phyloP scores from a whole-genome alignment of 2,329 filamentous ascomycete genomes.

The Fusarium aywerte region DNA sequence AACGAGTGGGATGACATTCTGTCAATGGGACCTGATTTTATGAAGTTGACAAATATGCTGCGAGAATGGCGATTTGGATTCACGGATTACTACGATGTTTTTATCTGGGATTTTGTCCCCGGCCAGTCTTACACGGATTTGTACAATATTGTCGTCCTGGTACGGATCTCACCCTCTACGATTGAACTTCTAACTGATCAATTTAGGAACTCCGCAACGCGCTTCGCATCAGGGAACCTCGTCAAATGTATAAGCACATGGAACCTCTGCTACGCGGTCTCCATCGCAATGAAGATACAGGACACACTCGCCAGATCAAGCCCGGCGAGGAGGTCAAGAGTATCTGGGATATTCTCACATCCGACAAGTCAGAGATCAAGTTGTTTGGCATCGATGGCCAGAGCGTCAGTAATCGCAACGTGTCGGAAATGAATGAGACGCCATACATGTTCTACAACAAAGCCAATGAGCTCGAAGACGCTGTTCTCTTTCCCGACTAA shows the following conservation, averaged over 20 bases:
- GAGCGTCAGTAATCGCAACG: conserved; percentile 4
- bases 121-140: conserved; percentile 16
- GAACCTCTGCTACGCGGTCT: conserved; percentile 37
- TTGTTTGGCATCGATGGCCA: conserved; percentile 22
- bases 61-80: conserved; percentile 46
- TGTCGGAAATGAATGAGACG: background rate
- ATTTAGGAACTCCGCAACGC: conserved; percentile 44
- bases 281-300: conserved; percentile 39
- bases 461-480: conserved; percentile 40
- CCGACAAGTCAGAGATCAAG: conserved; percentile 30
- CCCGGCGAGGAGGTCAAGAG: conserved; percentile 38
- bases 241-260: conserved; percentile 42
- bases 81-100: conserved; percentile 47
- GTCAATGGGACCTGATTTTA: conserved; percentile 42
- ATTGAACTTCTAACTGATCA: background rate
- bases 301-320: conserved; percentile 42
- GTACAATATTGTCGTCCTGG: conserved; percentile 39
- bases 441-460: conserved; percentile 46
- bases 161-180: background rate
- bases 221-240: conserved; percentile 40
- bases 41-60: conserved; percentile 39
- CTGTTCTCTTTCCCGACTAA: conserved; percentile 45
- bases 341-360: conserved; percentile 41
- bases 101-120: conserved; percentile 46
- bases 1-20: conserved; percentile 43